These are phyloP conservation scores for Cinchona pubescens DNA, from an alignment of 257 asterid species.

Conservation along the genomic window DNA sequence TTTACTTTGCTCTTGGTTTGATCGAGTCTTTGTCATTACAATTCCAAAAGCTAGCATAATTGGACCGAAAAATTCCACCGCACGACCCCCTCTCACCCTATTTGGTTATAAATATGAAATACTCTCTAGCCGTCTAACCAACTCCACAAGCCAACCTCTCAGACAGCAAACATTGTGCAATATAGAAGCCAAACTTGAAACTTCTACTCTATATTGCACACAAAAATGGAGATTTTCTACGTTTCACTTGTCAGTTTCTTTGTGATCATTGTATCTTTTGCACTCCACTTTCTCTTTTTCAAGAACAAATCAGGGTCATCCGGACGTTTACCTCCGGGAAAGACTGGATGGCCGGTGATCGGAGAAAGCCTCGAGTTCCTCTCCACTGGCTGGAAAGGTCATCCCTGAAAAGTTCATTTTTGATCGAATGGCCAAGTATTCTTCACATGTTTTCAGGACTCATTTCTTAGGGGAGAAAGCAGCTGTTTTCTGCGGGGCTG, in stretches of 20 bases:
- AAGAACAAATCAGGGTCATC: constrained; percentile 27
- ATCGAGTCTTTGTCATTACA: not conserved
- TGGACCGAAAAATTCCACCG: not conserved
- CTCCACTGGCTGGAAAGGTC: constrained; percentile 54
- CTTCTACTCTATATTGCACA: not conserved
- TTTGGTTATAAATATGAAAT: not conserved
- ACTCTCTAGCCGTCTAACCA: not conserved
- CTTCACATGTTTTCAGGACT: constrained; percentile 36
- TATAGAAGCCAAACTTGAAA: not conserved
- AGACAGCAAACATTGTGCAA: not conserved
- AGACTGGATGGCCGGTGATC: constrained; percentile 47
- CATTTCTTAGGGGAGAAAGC: constrained; percentile 42
- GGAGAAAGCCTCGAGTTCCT: constrained; percentile 56
- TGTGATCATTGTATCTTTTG: constrained; percentile 36
- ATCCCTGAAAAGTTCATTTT: constrained; percentile 55
- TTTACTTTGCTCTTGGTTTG: not conserved
- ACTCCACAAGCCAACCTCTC: not conserved
- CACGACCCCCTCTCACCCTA: not conserved
- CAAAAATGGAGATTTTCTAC: constrained; percentile 53
- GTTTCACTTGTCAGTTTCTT: constrained; percentile 47
- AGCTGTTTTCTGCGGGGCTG: constrained; percentile 43
- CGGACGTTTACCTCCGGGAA: constrained; percentile 43
- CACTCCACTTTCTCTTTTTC: constrained; percentile 57
- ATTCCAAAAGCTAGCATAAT: not conserved
- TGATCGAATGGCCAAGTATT: constrained; percentile 42